phyloP scores from a whole-genome alignment of 352 stramenopile genomes.

The Lagenidium sp. region DNA sequence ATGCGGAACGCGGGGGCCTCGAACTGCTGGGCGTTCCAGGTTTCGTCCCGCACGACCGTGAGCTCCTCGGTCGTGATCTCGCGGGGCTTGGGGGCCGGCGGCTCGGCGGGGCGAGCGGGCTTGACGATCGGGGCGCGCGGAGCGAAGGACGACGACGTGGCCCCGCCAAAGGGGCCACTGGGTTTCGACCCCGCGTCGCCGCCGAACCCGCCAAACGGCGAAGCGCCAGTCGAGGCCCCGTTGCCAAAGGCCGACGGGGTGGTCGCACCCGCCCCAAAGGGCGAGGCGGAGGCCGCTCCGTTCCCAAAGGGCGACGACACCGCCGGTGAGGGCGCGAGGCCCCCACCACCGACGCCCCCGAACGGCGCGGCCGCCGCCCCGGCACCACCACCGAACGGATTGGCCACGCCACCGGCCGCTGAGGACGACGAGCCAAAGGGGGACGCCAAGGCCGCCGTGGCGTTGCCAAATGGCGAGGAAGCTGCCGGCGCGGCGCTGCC shows the following conservation, averaged over 20 bases:
- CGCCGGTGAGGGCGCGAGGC: neutral
- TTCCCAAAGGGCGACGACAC: neutral
- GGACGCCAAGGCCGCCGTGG: neutral
- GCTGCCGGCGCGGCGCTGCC: neutral
- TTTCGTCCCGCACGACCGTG: too few relatives aligned
- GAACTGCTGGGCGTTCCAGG: too few relatives aligned
- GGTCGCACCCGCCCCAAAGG: slow-evolving; percentile 1
- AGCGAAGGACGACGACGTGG: neutral
- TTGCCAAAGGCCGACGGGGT: slow-evolving; percentile 10
- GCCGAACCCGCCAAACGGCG: neutral
- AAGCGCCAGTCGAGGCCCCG: neutral
- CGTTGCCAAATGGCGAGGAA: neutral
- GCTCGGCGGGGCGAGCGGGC: too few relatives aligned
- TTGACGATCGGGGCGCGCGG: neutral
- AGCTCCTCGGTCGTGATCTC: too few relatives aligned
- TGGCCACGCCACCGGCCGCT: slow-evolving; percentile 1
- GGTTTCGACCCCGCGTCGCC: too few relatives aligned
- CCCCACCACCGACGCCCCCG: slow-evolving; percentile 2
- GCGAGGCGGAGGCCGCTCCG: slow-evolving; percentile 1
- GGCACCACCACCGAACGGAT: slow-evolving; percentile 2
- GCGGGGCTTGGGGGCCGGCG: too few relatives aligned
- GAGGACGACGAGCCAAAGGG: slow-evolving; percentile 1
- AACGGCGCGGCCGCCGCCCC: slow-evolving; percentile 1
- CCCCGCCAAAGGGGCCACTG: neutral
- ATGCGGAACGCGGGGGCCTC: too few relatives aligned